phyloP scores from a whole-genome alignment of 1,139 yeast genomes.

The Suhomyces terraborum region DNA sequence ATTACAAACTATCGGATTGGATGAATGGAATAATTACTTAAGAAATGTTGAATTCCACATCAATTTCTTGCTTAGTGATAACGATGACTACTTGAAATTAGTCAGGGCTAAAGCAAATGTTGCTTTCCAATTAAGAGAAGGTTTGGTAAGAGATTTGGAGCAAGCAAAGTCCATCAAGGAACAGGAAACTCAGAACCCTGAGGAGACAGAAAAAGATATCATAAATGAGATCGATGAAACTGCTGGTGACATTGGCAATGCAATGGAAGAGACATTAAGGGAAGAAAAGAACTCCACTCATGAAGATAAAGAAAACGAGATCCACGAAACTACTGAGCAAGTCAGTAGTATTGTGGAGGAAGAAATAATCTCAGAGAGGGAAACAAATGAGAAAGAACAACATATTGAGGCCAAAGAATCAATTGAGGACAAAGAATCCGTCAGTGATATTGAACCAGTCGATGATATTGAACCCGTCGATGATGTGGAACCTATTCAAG shows the following conservation, averaged over 20 bases:
- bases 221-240: not conserved
- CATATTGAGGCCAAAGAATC: not conserved
- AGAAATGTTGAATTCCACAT: constrained; percentile 62
- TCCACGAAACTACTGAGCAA: not conserved
- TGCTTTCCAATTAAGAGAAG: constrained; percentile 74
- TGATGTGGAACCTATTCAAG: not conserved
- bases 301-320: not conserved
- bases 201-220: not conserved
- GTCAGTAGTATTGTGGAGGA: not conserved
- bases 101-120: constrained; percentile 81
- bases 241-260: not conserved
- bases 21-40: constrained; percentile 52
- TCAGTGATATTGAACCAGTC: not conserved
- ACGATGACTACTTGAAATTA: constrained; percentile 68
- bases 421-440: not conserved
- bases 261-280: constrained; percentile 2
- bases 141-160: constrained; percentile 19
- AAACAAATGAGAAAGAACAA: not conserved
- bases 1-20: constrained; percentile 37
- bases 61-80: constrained; percentile 62
- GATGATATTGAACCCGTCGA: not conserved
- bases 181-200: not conserved
- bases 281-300: not conserved
- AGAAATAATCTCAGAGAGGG: not conserved
- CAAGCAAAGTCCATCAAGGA: not conserved